Base-by-base conservation (phyloP, 176 grass and related monocot species). In the Avena eriantha region DNA sequence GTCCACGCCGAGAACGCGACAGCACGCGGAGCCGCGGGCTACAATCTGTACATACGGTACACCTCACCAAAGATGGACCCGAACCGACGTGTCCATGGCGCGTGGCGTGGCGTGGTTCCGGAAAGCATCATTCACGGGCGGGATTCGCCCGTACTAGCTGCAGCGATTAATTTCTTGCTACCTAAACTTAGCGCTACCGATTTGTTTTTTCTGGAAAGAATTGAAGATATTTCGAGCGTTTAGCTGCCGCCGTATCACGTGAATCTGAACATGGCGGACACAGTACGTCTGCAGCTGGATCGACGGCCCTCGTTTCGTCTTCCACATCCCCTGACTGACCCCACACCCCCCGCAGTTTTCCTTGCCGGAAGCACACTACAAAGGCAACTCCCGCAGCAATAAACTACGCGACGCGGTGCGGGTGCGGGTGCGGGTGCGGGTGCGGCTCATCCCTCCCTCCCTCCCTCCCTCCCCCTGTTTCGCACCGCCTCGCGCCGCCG, bases 401-500 rank as follows among this genome's bases (percentile, higher is more conserved):
- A 73, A 73, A 48, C 11, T 2, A 73, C 43, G 46, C n/a, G 70
- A 41, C 70, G 70, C 70, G n/a, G n/a, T n/a, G n/a, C n/a, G n/a
- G n/a, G n/a, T n/a, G n/a, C n/a, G n/a, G n/a, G n/a, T n/a, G n/a
- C n/a, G n/a, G n/a, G n/a, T n/a, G 70, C 29, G 29, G 29, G 29
- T 29, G 29, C 29, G 39, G 6, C 39, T 7, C 39, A 41, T 41
- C 39, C 39, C 39, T 41, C 39, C 6, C 39, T 39, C 36, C 6
- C 36, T 0, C 4, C 0, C 36, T 41, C 39, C 39, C 39, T 41
- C 39, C 39, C 39, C 39, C 39, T 6, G 39, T 23, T 7, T 5
- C 13, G 12, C 13, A 29, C 18, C 69, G 43, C 67, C 35, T 4
- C 68, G 67, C 34, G 17, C 34, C 68, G 35, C 34, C 55, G 55